phyloP scores from a whole-genome alignment of 2,329 filamentous ascomycete genomes.

The Neonectria ditissima region DNA sequence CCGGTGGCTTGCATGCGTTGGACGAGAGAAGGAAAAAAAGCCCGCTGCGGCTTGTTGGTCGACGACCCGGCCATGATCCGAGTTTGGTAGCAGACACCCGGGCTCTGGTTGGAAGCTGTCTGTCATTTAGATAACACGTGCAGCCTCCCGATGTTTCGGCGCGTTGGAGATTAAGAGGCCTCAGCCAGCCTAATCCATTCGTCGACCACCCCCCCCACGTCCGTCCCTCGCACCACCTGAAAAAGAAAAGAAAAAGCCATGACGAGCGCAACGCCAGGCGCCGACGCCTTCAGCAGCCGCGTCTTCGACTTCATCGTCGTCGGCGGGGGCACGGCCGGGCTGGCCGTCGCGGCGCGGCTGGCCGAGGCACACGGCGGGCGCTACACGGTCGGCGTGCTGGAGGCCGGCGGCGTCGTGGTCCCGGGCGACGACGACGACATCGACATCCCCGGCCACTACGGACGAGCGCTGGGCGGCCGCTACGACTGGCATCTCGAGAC shows the following conservation, averaged over 20 bases:
- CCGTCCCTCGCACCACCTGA: no score
- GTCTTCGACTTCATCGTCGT: slow-evolving; percentile 57
- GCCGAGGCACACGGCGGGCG: slow-evolving; percentile 51
- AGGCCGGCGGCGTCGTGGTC: slow-evolving; percentile 48
- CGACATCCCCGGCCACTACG: slow-evolving; percentile 54
- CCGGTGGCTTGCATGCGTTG: background rate
- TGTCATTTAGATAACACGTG: slow-evolving; percentile 1
- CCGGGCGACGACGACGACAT: slow-evolving; percentile 48
- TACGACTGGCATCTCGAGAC: slow-evolving; percentile 59
- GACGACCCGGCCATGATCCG: slow-evolving; percentile 1
- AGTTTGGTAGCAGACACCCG: background rate
- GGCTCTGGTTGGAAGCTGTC: background rate
- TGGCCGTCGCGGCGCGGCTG: slow-evolving; percentile 62
- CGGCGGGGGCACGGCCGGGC: slow-evolving; percentile 66
- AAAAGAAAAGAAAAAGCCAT: no score
- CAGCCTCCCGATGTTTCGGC: background rate
- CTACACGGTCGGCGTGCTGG: slow-evolving; percentile 48
- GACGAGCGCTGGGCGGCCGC: slow-evolving; percentile 50
- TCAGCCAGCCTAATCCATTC: no score
- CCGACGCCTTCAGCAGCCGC: slow-evolving; percentile 40
- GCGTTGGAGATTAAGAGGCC: background rate
- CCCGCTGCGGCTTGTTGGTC: background rate
- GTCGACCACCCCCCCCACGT: background rate
- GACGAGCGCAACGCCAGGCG: slow-evolving; percentile 7
- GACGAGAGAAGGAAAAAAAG: no score